These are phyloP conservation scores for Yamadazyma songkhlaensis DNA, from an alignment of 1,139 yeast species.

Conservation along the genomic window DNA sequence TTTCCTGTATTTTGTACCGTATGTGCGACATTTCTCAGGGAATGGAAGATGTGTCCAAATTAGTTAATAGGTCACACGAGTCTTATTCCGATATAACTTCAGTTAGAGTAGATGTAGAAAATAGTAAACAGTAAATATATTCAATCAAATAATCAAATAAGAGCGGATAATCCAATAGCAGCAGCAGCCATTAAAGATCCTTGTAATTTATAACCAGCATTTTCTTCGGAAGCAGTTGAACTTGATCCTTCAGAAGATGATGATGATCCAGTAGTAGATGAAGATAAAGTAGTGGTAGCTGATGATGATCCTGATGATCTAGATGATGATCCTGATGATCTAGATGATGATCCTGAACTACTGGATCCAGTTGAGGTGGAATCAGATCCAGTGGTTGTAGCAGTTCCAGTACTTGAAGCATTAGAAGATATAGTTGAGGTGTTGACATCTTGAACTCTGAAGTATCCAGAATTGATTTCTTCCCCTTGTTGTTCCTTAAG, in stretches of 20 bases:
- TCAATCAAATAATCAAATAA: background rate
- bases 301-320: background rate
- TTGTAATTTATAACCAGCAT: background rate
- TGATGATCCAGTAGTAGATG: background rate
- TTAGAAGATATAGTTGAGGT: background rate
- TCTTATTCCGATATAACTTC: background rate
- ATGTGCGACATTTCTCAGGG: slow-evolving; percentile 35
- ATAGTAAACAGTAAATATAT: too few relatives aligned
- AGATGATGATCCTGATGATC: background rate
- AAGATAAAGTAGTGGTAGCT: background rate
- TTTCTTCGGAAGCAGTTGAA: background rate
- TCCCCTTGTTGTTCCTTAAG: slow-evolving; percentile 5
- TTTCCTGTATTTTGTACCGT: slow-evolving; percentile 24
- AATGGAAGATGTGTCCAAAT: slow-evolving; percentile 21
- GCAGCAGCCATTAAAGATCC: background rate
- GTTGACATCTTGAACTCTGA: background rate
- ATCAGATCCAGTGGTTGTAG: background rate
- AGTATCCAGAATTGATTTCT: background rate
- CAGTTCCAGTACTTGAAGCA: background rate
- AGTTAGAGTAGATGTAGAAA: too few relatives aligned
- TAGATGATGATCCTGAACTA: background rate
- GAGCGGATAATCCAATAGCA: background rate
- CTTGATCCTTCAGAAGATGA: background rate
- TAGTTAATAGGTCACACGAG: background rate
- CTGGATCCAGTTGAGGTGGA: background rate